phyloP scores from a whole-genome alignment of 176 grass and related monocot genomes.

The Pharus latifolius region DNA sequence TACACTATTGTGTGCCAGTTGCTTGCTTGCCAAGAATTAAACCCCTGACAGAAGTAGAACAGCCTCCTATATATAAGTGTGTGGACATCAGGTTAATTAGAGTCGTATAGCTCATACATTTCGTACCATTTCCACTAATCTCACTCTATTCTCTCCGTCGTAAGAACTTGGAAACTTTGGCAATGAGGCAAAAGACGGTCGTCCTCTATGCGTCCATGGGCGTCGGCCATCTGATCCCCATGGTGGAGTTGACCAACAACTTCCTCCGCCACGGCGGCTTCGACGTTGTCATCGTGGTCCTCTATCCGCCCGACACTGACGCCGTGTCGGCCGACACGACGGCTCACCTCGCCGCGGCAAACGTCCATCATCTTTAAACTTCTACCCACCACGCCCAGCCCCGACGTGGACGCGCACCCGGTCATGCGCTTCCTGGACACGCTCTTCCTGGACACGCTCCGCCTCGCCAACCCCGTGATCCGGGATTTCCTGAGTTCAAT shows the following conservation, averaged over 20 bases:
- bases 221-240: constrained; percentile 39
- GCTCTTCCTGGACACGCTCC: constrained; percentile 16
- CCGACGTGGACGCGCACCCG: neutral
- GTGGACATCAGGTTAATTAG: neutral
- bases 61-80: no score
- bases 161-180: no score
- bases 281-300: constrained; percentile 18
- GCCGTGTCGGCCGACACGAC: neutral
- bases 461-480: constrained; percentile 14
- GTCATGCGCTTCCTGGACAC: neutral
- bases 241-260: constrained; percentile 57
- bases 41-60: no score
- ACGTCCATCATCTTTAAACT: constrained; percentile 30
- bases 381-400: constrained; percentile 12
- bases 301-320: constrained; percentile 26
- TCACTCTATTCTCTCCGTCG: no score
- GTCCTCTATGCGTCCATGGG: constrained; percentile 52
- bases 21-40: no score
- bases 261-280: constrained; percentile 26
- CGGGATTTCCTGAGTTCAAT: neutral
- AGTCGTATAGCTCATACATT: neutral
- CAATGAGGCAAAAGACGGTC: constrained; percentile 11
- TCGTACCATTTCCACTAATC: no score
- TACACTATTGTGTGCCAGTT: no score
- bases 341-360: constrained; percentile 7